Conservation (phyloP, 441 rosid genomes). For the Geranium incanum region DNA sequence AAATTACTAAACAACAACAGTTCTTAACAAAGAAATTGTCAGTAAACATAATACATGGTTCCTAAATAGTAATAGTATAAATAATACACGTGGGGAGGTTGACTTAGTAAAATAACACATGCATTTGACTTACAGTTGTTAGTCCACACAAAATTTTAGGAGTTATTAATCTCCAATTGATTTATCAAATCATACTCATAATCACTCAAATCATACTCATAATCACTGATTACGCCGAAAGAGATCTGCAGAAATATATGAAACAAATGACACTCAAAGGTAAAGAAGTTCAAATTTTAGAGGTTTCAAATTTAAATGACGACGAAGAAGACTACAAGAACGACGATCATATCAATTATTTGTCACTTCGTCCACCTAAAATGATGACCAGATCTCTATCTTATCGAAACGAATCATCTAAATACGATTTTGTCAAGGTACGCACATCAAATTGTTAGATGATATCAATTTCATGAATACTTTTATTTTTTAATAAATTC, state of each 20-base stretch:
- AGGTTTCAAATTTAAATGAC: not conserved
- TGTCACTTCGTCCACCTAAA: not conserved
- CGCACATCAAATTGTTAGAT: not conserved
- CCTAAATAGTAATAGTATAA: not conserved
- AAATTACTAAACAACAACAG: not conserved
- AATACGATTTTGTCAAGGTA: slow-evolving; percentile 4
- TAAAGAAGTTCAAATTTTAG: not conserved
- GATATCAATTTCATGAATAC: no score
- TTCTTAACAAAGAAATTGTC: no score
- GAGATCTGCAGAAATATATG: no score
- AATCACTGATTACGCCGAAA: no score
- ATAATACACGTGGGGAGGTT: not conserved
- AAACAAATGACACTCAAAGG: not conserved
- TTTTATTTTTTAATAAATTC: no score
- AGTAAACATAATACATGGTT: no score
- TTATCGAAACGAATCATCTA: slow-evolving; percentile 4
- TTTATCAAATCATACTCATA: no score
- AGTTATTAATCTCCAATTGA: not conserved
- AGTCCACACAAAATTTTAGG: not conserved
- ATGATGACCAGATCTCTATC: not conserved
- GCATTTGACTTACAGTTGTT: not conserved
- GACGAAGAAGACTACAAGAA: not conserved
- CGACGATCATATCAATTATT: not conserved
- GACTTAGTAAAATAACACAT: not conserved
- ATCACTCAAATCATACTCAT: no score